Evolutionary conservation across 2,329 filamentous ascomycete species (phyloP), one percentile per base, ranked within the genome.

Genomic region (Hyphodiscus sp.): DNA sequence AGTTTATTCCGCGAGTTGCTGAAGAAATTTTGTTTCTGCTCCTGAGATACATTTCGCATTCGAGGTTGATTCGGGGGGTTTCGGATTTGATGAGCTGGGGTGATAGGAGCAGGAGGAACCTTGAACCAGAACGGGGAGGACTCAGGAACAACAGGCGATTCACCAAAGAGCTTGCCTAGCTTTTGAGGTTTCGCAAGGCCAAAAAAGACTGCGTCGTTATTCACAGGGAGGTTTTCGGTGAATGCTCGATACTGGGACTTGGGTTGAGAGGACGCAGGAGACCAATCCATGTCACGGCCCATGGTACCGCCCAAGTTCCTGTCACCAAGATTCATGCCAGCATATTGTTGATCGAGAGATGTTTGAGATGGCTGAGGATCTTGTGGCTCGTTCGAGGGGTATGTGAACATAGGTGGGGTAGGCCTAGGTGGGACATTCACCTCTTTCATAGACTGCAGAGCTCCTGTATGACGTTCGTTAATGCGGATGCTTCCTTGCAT

Each of bases 101-200:
- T 79, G 15, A 77, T 80, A 15, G 87, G 87, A 1, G 85, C 84
- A 0, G 83, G 76, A 3, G 87, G 87, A 2, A 90, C 77, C 54
- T 79, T 82, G 69, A 82, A 86, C 75, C 82, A 85, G 64, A 91
- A 90, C 1, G 84, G 80, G 10, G 58, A 60, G 13, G 60, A 44
- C 23, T 58, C 43, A 1, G 58, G 54, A 33, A 43, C 48, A 16
- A 58, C 52, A 16, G 63, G 59, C 6, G 59, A 55, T 51, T 63
- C 50, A 16, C 58, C 55, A 42, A 67, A 67, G n/a, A 52, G 46
- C 45, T 64, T 50, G 62, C 11, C 13, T 2, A 6, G 5, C 33
- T 38, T 38, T 38, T 38, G 33, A 38, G 16, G 11, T n/a, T 13
- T 5, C 13, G 33, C 33, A 13, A 2, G 11, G 16, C 33, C 33